These are phyloP conservation scores for Lantana camara DNA, from an alignment of 257 asterid species.

Conservation along the genomic window DNA sequence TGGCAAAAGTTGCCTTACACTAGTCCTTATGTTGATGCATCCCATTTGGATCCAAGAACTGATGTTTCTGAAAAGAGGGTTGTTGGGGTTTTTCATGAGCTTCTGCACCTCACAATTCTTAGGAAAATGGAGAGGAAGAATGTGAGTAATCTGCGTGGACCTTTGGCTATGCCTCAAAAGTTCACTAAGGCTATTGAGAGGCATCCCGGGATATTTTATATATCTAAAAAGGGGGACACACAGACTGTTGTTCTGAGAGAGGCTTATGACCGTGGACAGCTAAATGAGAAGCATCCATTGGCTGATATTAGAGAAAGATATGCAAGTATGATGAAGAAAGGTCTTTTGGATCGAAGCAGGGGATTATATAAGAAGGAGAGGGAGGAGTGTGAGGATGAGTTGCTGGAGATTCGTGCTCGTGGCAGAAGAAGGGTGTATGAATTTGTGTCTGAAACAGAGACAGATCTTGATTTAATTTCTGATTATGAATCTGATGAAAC, in stretches of 20 bases:
- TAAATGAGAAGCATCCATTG: slow-evolving; percentile 72
- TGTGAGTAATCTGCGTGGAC: slow-evolving; percentile 78
- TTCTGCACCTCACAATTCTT: slow-evolving; percentile 70
- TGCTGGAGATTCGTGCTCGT: slow-evolving; percentile 20
- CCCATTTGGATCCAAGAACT: slow-evolving; percentile 77
- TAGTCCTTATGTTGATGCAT: slow-evolving; percentile 69
- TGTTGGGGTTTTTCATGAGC: slow-evolving; percentile 94
- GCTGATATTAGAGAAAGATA: slow-evolving; percentile 61
- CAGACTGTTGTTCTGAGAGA: slow-evolving; percentile 89
- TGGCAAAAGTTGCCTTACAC: slow-evolving; percentile 93
- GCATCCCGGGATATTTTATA: slow-evolving; percentile 86
- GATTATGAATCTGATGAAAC: slow-evolving; percentile 61
- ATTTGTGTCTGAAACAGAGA: slow-evolving; percentile 53
- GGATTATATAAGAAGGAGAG: slow-evolving; percentile 58
- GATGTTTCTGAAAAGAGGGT: slow-evolving; percentile 87
- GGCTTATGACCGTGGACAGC: slow-evolving; percentile 64
- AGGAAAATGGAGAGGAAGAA: slow-evolving; percentile 65
- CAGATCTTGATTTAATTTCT: slow-evolving; percentile 44
- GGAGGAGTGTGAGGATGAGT: slow-evolving; percentile 27
- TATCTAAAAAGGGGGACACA: slow-evolving; percentile 70
- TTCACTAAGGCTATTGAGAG: slow-evolving; percentile 87
- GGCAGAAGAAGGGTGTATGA: slow-evolving; percentile 28
- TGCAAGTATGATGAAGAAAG: slow-evolving; percentile 65
- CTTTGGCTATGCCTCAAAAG: slow-evolving; percentile 78
- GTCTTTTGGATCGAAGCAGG: slow-evolving; percentile 68